phyloP scores from a whole-genome alignment of 805 yeast species.

The Saccharomycopsis selenospora region DNA sequence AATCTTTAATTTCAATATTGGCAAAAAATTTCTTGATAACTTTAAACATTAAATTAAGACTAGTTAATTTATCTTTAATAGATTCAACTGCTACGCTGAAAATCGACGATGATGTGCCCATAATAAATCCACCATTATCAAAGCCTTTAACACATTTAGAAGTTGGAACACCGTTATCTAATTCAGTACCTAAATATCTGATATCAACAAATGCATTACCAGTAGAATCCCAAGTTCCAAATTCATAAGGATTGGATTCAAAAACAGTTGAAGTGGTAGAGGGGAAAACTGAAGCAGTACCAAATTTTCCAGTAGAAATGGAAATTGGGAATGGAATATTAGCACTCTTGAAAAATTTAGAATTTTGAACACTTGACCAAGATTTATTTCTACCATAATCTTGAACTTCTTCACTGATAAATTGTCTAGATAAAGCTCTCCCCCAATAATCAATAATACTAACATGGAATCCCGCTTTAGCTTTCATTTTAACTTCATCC shows the following conservation, averaged over 20 bases:
- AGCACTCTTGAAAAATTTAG: conserved; percentile 51
- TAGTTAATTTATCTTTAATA: conserved; percentile 39
- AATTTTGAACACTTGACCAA: conserved; percentile 50
- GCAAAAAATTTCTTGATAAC: conserved; percentile 38
- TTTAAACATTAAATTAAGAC: conserved; percentile 32
- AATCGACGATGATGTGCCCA: conserved; percentile 86
- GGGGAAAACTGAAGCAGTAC: conserved; percentile 43
- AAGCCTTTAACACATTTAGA: conserved; percentile 55
- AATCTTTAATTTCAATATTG: conserved; percentile 41
- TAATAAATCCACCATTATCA: conserved; percentile 74
- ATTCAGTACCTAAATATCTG: conserved; percentile 62
- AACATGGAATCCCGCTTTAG: conserved; percentile 56
- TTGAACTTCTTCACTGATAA: conserved; percentile 63
- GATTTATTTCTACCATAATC: conserved; percentile 60
- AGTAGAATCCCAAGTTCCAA: conserved; percentile 87
- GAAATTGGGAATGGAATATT: conserved; percentile 68
- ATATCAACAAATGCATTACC: conserved; percentile 57
- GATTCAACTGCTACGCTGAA: conserved; percentile 55
- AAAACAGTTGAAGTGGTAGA: conserved; percentile 58
- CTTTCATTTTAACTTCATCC: conserved; percentile 44
- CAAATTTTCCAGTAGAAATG: conserved; percentile 54
- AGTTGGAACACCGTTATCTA: conserved; percentile 50
- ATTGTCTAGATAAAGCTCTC: conserved; percentile 62
- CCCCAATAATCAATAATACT: conserved; percentile 77
- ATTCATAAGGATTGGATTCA: conserved; percentile 56